phyloP scores from a whole-genome alignment of 2,329 filamentous ascomycete species.

The Sarocladiaceae sp. region DNA sequence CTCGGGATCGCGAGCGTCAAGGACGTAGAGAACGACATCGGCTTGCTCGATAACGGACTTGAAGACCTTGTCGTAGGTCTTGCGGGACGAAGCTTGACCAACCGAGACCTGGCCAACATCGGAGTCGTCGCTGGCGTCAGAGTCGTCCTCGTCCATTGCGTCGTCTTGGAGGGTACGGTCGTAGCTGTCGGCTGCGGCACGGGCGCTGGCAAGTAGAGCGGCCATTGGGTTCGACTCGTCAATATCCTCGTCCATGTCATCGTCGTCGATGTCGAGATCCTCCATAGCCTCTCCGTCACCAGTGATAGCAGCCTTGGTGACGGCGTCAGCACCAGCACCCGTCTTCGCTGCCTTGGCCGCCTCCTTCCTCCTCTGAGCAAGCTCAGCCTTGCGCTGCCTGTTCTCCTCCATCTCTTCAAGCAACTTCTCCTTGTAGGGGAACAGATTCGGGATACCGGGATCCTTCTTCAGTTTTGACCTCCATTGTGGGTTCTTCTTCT shows the following conservation, averaged over 20 bases:
- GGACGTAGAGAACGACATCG: conserved; percentile 87
- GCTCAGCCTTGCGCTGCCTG: conserved; percentile 75
- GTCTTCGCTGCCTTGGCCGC: conserved; percentile 65
- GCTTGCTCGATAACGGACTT: conserved; percentile 86
- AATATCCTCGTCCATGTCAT: conserved; percentile 51
- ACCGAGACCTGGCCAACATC: conserved; percentile 46
- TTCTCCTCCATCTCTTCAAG: conserved; percentile 92
- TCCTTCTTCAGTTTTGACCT: conserved; percentile 94
- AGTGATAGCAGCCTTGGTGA: conserved; percentile 22
- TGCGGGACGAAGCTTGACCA: conserved; percentile 63
- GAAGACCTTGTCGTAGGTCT: conserved; percentile 93
- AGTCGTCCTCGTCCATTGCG: conserved; percentile 44
- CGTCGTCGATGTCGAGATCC: conserved; percentile 45
- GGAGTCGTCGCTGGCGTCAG: conserved; percentile 48
- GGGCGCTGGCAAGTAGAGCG: conserved; percentile 80
- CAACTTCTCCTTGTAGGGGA: conserved; percentile 95
- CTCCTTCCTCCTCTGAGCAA: conserved; percentile 66
- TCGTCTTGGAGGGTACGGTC: conserved; percentile 56
- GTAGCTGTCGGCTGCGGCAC: conserved; percentile 72
- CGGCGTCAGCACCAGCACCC: conserved; percentile 19
- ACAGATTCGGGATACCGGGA: conserved; percentile 93
- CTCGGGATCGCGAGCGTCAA: conserved; percentile 88
- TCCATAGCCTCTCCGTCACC: conserved; percentile 43
- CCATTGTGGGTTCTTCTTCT: conserved; percentile 98
- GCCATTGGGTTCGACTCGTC: conserved; percentile 84